Evolutionary conservation across 331 rosid genomes (phyloP), one percentile per base, ranked within the genome.

Genomic region (Acacia pycnantha): DNA sequence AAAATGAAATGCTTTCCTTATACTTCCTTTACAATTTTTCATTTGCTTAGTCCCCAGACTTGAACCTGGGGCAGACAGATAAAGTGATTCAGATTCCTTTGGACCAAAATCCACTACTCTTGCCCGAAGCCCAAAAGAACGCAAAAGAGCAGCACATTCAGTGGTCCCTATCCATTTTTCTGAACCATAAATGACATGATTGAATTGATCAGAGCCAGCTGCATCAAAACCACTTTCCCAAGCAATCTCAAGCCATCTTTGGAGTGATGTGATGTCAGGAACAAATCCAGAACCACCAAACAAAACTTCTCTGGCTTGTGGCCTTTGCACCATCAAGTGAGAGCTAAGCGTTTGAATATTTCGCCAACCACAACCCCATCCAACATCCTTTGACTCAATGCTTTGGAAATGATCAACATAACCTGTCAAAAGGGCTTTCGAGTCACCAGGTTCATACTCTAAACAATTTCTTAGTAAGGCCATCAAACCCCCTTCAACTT

Each of bases 301-400:
- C 88, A 94, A 87, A 82, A 82, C 88, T n/a, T 88, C 83, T 79
- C 83, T 82, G 11, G 92, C 88, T 85, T 91, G 93, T 58, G 74
- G 81, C 77, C 94, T 90, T 66, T 74, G 90, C 48, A 67, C 81
- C 77, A 92, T 86, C 87, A 92, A 86, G 88, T 92, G 94, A 56
- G 97, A 93, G 77, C 86, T 70, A 70, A 92, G 92, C 93, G 90
- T 92, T 84, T 94, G 97, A 75, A 93, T 88, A 83, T 94, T 93
- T 51, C 93, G 92, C 97, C 97, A 94, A 33, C 97, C 97, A 78
- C 98, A 94, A 43, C 97, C 92, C 98, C 97, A 94, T 70, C 97
- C 97, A 41, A 75, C 79, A 85, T 94, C 97, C 86, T 90, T 88
- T 0, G 87, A 89, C 48, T 72, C 83, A 61, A 87, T 82, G 91